A percentile compares a stretch with the other conserved stretches of the same genome.
Evolutionary conservation across 169 alveolate genomes (phyloP).

Genomic region (Cryptosporidium felis): DNA sequence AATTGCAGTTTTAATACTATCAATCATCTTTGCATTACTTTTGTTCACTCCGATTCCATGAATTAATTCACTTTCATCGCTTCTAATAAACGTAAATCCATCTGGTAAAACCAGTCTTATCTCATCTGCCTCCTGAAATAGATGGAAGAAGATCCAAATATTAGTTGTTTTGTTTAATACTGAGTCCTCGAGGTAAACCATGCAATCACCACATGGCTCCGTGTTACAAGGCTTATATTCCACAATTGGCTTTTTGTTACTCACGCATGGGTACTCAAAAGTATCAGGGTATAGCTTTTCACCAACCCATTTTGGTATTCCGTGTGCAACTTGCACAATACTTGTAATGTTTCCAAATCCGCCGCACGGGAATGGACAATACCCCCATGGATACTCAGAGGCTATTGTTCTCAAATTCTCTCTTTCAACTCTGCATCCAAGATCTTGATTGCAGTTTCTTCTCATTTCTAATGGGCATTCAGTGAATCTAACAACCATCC

Average conservation of each 20-base stretch:
- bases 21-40: not conserved
- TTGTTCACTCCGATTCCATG: not conserved
- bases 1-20: not conserved
- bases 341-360: slow-evolving; percentile 70
- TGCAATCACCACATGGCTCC: slow-evolving; percentile 66
- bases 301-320: slow-evolving; percentile 69
- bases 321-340: slow-evolving; percentile 63
- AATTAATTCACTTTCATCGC: slow-evolving; percentile 26
- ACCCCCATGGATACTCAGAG: slow-evolving; percentile 72
- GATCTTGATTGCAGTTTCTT: slow-evolving; percentile 12
- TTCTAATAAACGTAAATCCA: slow-evolving; percentile 40
- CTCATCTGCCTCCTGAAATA: slow-evolving; percentile 68
- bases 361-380: slow-evolving; percentile 70
- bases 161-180: slow-evolving; percentile 27
- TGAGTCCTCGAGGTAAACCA: slow-evolving; percentile 56
- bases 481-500: slow-evolving; percentile 51
- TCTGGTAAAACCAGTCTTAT: slow-evolving; percentile 22
- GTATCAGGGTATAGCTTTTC: slow-evolving; percentile 59
- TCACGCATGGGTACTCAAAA: slow-evolving; percentile 65
- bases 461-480: slow-evolving; percentile 36
- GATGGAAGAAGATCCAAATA: slow-evolving; percentile 60
- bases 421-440: slow-evolving; percentile 68
- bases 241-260: slow-evolving; percentile 62
- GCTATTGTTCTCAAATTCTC: slow-evolving; percentile 68
- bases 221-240: slow-evolving; percentile 63